Conservation (phyloP, 805 yeast genomes). For the Wickerhamomyces bovis region DNA sequence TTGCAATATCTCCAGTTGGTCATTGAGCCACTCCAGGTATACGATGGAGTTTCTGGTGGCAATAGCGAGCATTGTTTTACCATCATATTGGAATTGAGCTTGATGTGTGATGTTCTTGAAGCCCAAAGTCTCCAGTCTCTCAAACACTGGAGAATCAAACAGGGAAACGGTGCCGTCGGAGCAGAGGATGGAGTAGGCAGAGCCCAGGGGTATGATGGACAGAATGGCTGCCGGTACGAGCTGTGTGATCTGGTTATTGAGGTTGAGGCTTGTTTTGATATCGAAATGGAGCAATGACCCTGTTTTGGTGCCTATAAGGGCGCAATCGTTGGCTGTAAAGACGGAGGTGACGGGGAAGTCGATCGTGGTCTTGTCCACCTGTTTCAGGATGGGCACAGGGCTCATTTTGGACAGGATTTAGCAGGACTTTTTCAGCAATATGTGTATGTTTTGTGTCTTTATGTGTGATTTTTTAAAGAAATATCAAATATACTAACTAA, state of each 20-base stretch:
- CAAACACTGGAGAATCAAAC: neutral
- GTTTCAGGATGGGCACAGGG: neutral
- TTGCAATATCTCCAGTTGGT: conserved; percentile 21
- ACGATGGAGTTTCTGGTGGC: conserved; percentile 15
- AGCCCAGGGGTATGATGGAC: neutral
- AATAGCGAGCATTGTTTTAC: conserved; percentile 5
- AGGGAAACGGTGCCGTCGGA: conserved; percentile 3
- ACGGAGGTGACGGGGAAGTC: neutral
- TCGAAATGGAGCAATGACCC: neutral
- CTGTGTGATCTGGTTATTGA: neutral
- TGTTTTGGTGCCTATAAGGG: neutral
- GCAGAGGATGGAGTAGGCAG: neutral
- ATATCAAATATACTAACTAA: too few relatives aligned
- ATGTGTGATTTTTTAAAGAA: neutral
- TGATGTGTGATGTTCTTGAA: conserved; percentile 2
- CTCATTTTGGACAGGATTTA: neutral
- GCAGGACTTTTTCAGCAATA: too few relatives aligned
- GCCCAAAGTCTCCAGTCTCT: conserved; percentile 1
- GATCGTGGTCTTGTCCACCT: neutral
- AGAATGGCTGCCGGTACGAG: neutral
- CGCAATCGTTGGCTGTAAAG: neutral
- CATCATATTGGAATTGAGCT: neutral
- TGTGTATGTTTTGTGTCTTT: neutral
- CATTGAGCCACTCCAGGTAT: conserved; percentile 10
- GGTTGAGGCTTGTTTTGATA: neutral